phyloP scores from a whole-genome alignment of 1,284 basidiomycete genomes.

The Boletus mariae region DNA sequence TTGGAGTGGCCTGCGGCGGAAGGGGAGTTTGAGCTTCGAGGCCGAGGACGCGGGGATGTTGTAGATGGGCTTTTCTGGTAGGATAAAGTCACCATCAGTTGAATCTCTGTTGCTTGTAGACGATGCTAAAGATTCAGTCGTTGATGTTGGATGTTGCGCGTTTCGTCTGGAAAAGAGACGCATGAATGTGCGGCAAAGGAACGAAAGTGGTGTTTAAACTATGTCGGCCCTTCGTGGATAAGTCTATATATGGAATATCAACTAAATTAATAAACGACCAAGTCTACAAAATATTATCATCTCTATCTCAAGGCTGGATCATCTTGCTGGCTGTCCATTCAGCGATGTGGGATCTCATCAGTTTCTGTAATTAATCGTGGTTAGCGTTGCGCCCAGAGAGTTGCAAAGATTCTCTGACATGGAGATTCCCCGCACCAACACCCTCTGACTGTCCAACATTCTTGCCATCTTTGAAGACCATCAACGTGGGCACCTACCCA shows the following conservation, averaged over 20 bases:
- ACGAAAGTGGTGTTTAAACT: background rate
- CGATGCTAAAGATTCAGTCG: constrained; percentile 36
- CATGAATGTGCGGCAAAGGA: background rate
- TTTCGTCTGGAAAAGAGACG: constrained; percentile 27
- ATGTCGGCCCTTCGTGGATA: background rate
- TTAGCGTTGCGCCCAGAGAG: no score
- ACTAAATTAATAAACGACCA: background rate
- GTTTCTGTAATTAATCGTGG: no score
- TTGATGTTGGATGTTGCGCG: background rate
- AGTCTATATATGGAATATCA: background rate
- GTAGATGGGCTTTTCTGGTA: constrained; percentile 38
- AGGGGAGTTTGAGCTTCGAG: constrained; percentile 41
- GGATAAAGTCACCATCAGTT: constrained; percentile 41
- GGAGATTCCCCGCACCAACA: background rate
- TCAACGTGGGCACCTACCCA: no score
- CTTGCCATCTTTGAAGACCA: no score
- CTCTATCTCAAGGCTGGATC: no score
- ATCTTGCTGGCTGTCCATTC: no score
- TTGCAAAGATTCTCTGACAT: background rate
- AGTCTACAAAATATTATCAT: no score
- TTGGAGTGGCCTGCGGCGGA: constrained; percentile 24
- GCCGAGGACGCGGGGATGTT: constrained; percentile 20
- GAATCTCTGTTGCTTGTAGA: constrained; percentile 20
- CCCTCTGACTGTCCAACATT: no score
- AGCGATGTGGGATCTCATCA: no score